These are phyloP conservation scores for Evansstolkia leycettana DNA, from an alignment of 495 filamentous ascomycete genomes.

Conservation along the genomic window DNA sequence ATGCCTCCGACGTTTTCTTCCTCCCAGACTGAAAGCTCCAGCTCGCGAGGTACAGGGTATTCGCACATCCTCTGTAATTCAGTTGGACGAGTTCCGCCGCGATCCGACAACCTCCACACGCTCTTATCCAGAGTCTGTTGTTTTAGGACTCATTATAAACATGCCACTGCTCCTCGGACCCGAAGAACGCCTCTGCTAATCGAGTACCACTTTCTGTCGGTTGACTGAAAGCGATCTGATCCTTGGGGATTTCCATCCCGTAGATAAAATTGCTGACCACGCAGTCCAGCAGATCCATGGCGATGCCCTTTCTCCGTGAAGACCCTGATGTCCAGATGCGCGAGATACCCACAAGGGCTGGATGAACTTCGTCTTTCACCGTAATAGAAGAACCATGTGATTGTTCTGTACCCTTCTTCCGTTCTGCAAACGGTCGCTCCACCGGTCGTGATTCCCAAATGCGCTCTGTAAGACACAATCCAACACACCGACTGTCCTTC, in stretches of 20 bases:
- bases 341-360: conserved; percentile 54
- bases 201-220: conserved; percentile 57
- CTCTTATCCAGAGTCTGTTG: background rate
- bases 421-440: conserved; percentile 14
- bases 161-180: conserved; percentile 36
- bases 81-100: background rate
- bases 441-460: conserved; percentile 47
- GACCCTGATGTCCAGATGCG: conserved; percentile 59
- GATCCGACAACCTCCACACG: background rate
- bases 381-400: conserved; percentile 34
- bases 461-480: conserved; percentile 52
- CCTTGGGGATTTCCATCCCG: conserved; percentile 51
- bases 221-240: conserved; percentile 58
- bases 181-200: conserved; percentile 55
- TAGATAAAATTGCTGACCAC: conserved; percentile 53
- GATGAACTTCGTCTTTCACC: conserved; percentile 23
- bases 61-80: conserved; percentile 6
- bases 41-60: conserved; percentile 12
- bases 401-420: conserved; percentile 10
- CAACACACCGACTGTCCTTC: conserved; percentile 50
- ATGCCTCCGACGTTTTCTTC: conserved; percentile 6
- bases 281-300: conserved; percentile 47
- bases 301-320: conserved; percentile 48
- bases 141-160: conserved; percentile 33
- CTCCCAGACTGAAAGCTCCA: too few species aligned